These are phyloP conservation scores for Capronia americana DNA, from an alignment of 2,329 filamentous ascomycete species.

Conservation along the genomic window DNA sequence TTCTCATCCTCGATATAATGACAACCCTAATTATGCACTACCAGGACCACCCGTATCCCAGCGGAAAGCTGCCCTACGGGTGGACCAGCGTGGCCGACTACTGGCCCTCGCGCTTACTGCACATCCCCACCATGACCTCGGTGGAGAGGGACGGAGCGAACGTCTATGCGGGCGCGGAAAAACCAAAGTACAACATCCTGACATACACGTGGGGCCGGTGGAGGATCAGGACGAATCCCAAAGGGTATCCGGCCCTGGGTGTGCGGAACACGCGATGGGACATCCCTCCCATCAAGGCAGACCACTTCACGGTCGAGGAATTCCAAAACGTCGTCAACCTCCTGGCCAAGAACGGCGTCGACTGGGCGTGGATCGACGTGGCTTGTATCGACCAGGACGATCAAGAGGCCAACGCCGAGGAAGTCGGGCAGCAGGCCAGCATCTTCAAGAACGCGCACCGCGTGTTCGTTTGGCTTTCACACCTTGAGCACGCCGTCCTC, in stretches of 20 bases:
- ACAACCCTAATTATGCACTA: no score
- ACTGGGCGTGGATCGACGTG: not conserved
- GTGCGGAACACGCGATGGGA: not conserved
- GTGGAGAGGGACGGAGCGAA: not conserved
- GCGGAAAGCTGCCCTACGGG: no score
- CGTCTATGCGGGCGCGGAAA: not conserved
- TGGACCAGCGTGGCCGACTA: no score
- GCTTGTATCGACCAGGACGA: not conserved
- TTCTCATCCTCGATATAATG: no score
- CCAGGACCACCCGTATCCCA: no score
- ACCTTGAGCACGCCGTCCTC: not conserved
- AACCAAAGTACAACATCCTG: not conserved
- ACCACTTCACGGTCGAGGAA: not conserved
- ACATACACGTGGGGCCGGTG: conserved; percentile 2
- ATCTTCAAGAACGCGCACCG: not conserved
- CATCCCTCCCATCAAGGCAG: not conserved
- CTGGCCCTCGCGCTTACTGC: not conserved
- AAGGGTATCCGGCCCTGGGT: no score
- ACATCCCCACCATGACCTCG: not conserved
- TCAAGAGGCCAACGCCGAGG: not conserved
- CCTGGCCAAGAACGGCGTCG: not conserved
- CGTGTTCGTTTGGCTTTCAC: not conserved
- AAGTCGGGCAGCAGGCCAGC: not conserved
- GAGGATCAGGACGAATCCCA: not conserved
- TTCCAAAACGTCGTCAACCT: not conserved